phyloP scores from a whole-genome alignment of 768 basidiomycete genomes.

The Mycena floridula region DNA sequence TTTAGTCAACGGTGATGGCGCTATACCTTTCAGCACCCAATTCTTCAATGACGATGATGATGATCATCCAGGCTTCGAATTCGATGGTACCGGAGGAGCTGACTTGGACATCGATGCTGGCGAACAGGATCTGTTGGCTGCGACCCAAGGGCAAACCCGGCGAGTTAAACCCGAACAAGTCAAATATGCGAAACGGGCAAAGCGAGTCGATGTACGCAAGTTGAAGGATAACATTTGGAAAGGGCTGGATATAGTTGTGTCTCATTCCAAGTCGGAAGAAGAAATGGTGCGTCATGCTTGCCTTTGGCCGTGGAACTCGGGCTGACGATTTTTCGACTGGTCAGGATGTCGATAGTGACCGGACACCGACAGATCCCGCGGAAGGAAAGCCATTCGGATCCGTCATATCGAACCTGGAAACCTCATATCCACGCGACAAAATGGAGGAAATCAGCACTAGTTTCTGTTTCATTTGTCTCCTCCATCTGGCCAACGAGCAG shows the following conservation, averaged over 20 bases:
- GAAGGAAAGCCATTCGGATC: constrained; percentile 69
- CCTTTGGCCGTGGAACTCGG: background rate
- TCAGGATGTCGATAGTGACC: constrained; percentile 53
- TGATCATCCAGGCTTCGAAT: constrained; percentile 65
- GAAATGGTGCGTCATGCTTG: constrained; percentile 43
- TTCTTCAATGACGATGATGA: constrained; percentile 96
- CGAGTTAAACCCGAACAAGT: constrained; percentile 84
- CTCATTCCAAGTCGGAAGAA: constrained; percentile 33
- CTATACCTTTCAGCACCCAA: constrained; percentile 87
- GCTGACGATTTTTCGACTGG: constrained; percentile 2
- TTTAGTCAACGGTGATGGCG: constrained; percentile 38
- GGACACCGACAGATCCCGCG: constrained; percentile 49
- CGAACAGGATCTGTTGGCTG: constrained; percentile 86
- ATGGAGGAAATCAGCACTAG: constrained; percentile 98
- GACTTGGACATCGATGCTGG: constrained; percentile 48
- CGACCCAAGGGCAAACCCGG: constrained; percentile 68
- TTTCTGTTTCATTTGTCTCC: constrained; percentile 97
- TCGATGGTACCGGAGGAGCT: constrained; percentile 31
- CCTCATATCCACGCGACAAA: constrained; percentile 85
- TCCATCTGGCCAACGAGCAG: constrained; percentile 96
- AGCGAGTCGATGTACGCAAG: constrained; percentile 93
- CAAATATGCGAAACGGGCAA: constrained; percentile 92
- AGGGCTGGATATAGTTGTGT: constrained; percentile 72
- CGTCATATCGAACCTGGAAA: constrained; percentile 78
- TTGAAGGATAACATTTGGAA: constrained; percentile 99